phyloP scores from a whole-genome alignment of 106 monocot species.

The Dendrobium catenatum region DNA sequence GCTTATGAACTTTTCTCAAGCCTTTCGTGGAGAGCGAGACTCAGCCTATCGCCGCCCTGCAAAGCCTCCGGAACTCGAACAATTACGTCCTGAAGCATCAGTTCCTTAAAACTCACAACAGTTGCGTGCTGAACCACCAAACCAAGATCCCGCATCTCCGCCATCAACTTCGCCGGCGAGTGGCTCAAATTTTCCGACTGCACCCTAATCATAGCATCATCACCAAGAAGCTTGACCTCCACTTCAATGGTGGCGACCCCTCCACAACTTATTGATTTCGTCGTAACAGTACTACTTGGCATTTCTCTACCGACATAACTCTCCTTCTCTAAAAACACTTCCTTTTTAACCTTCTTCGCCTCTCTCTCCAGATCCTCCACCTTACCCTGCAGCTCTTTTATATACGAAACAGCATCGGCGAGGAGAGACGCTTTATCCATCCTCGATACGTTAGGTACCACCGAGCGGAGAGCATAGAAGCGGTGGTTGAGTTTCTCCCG shows the following conservation, averaged over 20 bases:
- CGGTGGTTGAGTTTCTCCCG: conserved; percentile 71
- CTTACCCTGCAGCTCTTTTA: conserved; percentile 44
- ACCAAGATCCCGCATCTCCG: conserved; percentile 22
- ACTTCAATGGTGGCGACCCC: conserved; percentile 10
- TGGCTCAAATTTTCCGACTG: conserved; percentile 18
- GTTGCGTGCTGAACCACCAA: conserved; percentile 35
- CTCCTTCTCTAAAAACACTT: background rate
- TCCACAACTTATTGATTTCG: background rate
- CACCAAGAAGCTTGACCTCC: conserved; percentile 28
- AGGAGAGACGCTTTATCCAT: conserved; percentile 84
- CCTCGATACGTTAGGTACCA: conserved; percentile 71
- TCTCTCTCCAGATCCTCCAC: conserved; percentile 43
- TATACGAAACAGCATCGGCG: conserved; percentile 60
- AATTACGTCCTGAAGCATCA: conserved; percentile 13
- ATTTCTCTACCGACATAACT: too few relatives aligned
- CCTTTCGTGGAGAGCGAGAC: background rate
- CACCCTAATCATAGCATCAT: conserved; percentile 20
- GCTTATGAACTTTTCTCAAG: background rate
- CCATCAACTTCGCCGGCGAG: conserved; percentile 41
- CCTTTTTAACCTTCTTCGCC: conserved; percentile 13
- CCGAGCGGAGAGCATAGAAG: conserved; percentile 77
- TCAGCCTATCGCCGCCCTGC: background rate
- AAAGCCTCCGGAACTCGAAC: conserved; percentile 8
- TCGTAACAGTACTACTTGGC: background rate
- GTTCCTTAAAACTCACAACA: conserved; percentile 11